Conservation (phyloP, 2,329 filamentous ascomycete species). For the Ceratocystiopsis sp. region DNA sequence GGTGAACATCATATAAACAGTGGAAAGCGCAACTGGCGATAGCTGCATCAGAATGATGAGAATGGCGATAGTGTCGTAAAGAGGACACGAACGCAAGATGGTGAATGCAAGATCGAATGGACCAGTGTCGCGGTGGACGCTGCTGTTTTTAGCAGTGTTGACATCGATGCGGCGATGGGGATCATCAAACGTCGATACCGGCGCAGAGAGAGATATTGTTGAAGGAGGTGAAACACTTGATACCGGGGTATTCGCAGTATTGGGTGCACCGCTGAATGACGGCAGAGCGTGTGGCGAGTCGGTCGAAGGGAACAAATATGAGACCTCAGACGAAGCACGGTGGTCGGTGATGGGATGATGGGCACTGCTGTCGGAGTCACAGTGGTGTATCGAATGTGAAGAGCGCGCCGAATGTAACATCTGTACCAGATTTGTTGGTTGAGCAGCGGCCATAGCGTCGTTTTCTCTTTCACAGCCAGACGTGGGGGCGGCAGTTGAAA, state of each 20-base stretch:
- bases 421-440: no score
- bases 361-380: no score
- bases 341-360: no score
- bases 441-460: no score
- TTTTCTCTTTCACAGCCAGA: background rate
- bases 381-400: no score
- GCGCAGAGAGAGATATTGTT: conserved; percentile 12
- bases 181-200: conserved; percentile 21
- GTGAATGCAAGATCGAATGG: conserved; percentile 66
- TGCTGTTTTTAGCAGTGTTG: conserved; percentile 48
- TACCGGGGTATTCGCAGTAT: no score
- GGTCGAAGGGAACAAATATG: no score
- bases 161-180: conserved; percentile 52
- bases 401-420: no score
- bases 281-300: no score
- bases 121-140: conserved; percentile 52
- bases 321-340: no score
- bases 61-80: conserved; percentile 91
- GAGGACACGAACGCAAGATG: conserved; percentile 74
- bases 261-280: no score
- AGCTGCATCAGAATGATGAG: conserved; percentile 90
- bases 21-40: conserved; percentile 69
- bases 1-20: conserved; percentile 85
- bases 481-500: background rate
- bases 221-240: no score